Conservation (phyloP, 371 early-diverging fungal species). For the Circinella umbellata region DNA sequence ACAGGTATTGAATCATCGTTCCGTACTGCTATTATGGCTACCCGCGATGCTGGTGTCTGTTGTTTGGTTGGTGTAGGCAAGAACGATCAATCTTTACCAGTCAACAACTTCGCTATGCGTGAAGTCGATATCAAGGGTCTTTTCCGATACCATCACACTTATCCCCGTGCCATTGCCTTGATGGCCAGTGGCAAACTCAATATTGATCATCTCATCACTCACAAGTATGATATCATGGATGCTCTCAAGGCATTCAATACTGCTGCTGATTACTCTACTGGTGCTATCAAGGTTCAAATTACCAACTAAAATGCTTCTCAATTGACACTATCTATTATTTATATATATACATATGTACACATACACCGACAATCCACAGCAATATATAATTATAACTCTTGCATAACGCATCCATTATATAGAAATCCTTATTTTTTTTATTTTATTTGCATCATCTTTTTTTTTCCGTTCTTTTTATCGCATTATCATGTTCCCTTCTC, state of each 20-base stretch:
- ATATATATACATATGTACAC: background rate
- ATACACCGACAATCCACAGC: too few species aligned
- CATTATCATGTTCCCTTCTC: background rate
- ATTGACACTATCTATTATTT: background rate
- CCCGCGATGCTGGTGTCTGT: constrained; percentile 41
- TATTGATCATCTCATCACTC: constrained; percentile 48
- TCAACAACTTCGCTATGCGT: constrained; percentile 55
- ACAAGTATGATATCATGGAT: constrained; percentile 40
- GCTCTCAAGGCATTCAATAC: constrained; percentile 51
- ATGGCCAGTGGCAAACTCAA: constrained; percentile 39
- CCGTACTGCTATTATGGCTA: constrained; percentile 38
- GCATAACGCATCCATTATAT: too few species aligned
- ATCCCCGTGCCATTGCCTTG: constrained; percentile 47
- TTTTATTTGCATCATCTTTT: background rate
- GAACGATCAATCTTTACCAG: constrained; percentile 48
- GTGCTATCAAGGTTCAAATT: constrained; percentile 52
- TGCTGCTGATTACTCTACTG: constrained; percentile 37
- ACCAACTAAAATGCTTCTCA: constrained; percentile 30
- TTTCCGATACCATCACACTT: constrained; percentile 51
- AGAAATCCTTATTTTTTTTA: background rate
- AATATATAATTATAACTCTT: too few species aligned
- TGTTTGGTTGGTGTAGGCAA: constrained; percentile 52
- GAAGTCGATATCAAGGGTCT: constrained; percentile 52
- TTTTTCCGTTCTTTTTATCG: too few species aligned
- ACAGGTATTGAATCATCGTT: constrained; percentile 53